phyloP scores from a whole-genome alignment of 305 asterid species.

The Fraxinus nigra region DNA sequence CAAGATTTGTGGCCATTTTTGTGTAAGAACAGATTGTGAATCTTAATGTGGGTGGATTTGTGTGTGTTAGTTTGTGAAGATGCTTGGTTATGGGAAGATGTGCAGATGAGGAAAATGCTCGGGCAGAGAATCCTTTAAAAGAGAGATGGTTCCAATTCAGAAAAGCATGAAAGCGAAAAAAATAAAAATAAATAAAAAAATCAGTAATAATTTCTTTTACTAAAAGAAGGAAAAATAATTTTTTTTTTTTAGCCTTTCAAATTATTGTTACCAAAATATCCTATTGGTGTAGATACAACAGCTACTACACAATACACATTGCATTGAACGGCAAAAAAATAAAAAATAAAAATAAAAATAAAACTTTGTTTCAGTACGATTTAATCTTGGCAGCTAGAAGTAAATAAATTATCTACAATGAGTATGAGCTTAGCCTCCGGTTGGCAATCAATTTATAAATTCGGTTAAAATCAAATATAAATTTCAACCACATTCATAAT shows the following conservation, averaged over 20 bases:
- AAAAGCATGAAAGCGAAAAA: constrained; percentile 29
- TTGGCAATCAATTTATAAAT: neutral
- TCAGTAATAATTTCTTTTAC: neutral
- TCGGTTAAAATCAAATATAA: too few relatives aligned
- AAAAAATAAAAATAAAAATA: neutral
- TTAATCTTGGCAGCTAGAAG: neutral
- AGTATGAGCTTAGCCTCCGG: neutral
- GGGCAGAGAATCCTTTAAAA: constrained; percentile 48
- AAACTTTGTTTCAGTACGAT: neutral
- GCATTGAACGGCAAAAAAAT: neutral
- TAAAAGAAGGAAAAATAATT: neutral
- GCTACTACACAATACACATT: neutral
- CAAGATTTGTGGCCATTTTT: constrained; percentile 37
- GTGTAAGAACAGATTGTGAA: neutral
- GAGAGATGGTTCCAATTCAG: constrained; percentile 54
- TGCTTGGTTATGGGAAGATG: constrained; percentile 46
- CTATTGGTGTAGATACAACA: neutral
- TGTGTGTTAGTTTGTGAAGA: constrained; percentile 18
- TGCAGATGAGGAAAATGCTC: constrained; percentile 7
- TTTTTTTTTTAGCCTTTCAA: neutral
- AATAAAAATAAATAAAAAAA: neutral
- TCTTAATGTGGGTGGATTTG: constrained; percentile 1
- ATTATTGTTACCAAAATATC: neutral
- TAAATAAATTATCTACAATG: neutral
- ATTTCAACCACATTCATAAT: neutral